Evolutionary conservation across 208 protist genomes (phyloP), one percentile per base, ranked within the genome.

Genomic region (Trypanosomatidae sp.): DNA sequence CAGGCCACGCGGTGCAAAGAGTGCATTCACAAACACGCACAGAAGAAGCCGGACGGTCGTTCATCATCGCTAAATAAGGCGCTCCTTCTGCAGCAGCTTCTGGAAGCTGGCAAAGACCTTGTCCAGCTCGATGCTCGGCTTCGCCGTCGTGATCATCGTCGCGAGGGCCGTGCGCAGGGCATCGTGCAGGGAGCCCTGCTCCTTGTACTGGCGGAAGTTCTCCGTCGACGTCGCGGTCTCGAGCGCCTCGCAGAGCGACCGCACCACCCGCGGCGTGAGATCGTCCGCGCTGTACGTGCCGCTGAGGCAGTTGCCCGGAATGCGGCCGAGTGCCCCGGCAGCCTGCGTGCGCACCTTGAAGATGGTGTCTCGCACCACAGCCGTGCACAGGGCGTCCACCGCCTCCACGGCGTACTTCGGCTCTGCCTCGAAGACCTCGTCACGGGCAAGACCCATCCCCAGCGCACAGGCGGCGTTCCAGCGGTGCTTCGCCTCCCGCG

Each of bases 291-390:
- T 81, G 74, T 84, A 87, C 28, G 67, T 62, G 12, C 77, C 82
- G 3, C 79, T 60, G 28, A 89, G 64, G 60, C 70, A 80, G 44
- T 59, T 1, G 36, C 74, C 66, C 2, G 72, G 74, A 19, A 84
- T 76, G 41, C 72, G 78, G 1, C 69, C 83, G 9, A 96, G 77
- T 4, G 91, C 87, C 3, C 47, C 71, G 7, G 88, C 91, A 19
- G 89, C 89, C 73, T 91, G 89, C 17, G 86, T 92, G 69, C 89
- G 89, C 25, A 96, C 91, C 68, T 96, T 96, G 72, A 92, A 93
- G 46, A 90, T 91, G 58, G 81, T 77, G 43, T 96, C 91, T 12
- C 77, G 76, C 59, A 82, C 73, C 4, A 93, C 79, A 7, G 86
- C 65, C 13, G 78, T 75, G 53, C 72, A 83, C 12, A 96, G 81